Evolutionary conservation across 352 stramenopile species (phyloP), one percentile per base, ranked within the genome.

Genomic region (Globisporangium emineosum): DNA sequence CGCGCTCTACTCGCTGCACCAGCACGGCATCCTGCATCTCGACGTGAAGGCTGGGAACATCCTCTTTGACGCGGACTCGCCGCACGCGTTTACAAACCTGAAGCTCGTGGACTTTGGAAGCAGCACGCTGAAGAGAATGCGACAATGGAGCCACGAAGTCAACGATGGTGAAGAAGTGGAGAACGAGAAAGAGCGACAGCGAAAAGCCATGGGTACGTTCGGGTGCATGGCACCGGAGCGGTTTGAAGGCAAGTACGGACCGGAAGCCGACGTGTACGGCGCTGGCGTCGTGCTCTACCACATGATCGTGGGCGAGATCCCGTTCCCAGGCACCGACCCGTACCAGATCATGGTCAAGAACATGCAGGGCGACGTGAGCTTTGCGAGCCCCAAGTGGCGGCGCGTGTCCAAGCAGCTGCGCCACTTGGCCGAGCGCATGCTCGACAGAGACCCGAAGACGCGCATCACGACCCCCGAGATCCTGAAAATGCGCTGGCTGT

Each of bases 101-200:
- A 90, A 90, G 65, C 76, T 90, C 56, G 72, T 88, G 54, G 81
- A 88, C 63, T 90, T 90, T 66, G 81, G 81, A 15, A 87, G 75
- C 65, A 79, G 73, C 10, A 57, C 61, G 33, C 66, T 66, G 29
- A 54, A 66, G 10, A 21, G 5, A 10, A 37, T 40, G 21, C 23
- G 32, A 3, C 33, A 17, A 4, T 40, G 29, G 37, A 57, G 32
- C 19, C 49, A 23, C 23, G 5, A 21, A n/a, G n/a, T n/a, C 59
- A 72, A 27, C 2, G 21, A 42, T 17, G 65, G 45, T 8, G 52
- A 29, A 4, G 30, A 60, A 13, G 27, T 27, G 10, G 10, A 40
- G 8, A 40, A 65, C 19, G 62, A 67, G 23, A 63, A 63, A 23
- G 43, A 51, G 21, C 63, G 60, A 3, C 42, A 60, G 32, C 40